phyloP scores from a whole-genome alignment of 768 basidiomycete genomes.

The Trametes gibbosa region DNA sequence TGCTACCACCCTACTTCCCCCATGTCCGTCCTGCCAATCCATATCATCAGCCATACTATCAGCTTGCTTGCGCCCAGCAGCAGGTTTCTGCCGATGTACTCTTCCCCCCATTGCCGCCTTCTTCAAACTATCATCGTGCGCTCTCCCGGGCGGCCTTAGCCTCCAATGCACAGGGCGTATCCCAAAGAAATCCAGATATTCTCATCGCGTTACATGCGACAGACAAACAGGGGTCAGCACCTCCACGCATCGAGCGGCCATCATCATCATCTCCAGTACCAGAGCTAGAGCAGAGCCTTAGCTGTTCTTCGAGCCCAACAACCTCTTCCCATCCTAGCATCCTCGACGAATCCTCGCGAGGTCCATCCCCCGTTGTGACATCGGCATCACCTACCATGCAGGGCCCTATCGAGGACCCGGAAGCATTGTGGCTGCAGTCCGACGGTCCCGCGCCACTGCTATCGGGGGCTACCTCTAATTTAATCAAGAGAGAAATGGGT shows the following conservation, averaged over 20 bases:
- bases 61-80: slow-evolving; percentile 48
- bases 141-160: slow-evolving; percentile 8
- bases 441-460: neutral
- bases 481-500: neutral
- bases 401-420: slow-evolving; percentile 1
- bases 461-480: neutral
- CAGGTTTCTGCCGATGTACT: slow-evolving; percentile 62
- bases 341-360: slow-evolving; percentile 8
- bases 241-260: slow-evolving; percentile 16
- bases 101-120: slow-evolving; percentile 69
- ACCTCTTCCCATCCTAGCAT: slow-evolving; percentile 26
- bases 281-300: slow-evolving; percentile 59
- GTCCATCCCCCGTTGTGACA: slow-evolving; percentile 2
- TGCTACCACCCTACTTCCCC: slow-evolving; percentile 30
- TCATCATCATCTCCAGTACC: slow-evolving; percentile 45
- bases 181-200: neutral
- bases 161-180: neutral
- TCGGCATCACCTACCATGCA: neutral
- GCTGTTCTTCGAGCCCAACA: slow-evolving; percentile 68
- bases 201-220: neutral
- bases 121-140: slow-evolving; percentile 39
- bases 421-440: slow-evolving; percentile 9
- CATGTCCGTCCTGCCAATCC: slow-evolving; percentile 36
- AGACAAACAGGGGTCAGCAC: neutral
- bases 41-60: slow-evolving; percentile 76